Conservation (phyloP, 2,329 filamentous ascomycete genomes). For the Trichophyton schoenleinii region DNA sequence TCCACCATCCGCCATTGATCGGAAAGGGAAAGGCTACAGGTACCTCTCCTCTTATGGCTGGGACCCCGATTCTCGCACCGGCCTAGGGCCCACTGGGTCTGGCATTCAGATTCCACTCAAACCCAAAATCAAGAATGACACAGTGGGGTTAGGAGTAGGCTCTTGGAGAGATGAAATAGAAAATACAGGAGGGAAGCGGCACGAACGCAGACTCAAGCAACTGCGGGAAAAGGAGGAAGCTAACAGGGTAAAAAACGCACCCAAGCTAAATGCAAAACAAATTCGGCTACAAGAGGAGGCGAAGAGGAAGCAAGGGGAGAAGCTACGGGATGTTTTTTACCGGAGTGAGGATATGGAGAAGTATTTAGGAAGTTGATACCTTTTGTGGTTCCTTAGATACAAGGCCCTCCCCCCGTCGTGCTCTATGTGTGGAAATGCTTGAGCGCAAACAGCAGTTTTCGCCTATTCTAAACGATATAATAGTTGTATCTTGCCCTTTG, state of each 20-base stretch:
- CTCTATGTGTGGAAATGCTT: too few relatives aligned
- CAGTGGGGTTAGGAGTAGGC: slow-evolving; percentile 54
- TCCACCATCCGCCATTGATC: slow-evolving; percentile 46
- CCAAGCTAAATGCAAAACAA: slow-evolving; percentile 57
- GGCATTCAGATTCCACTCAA: slow-evolving; percentile 69
- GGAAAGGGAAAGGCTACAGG: slow-evolving; percentile 42
- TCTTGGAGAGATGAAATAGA: slow-evolving; percentile 27
- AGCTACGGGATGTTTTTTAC: slow-evolving; percentile 59
- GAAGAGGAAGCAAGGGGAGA: slow-evolving; percentile 51
- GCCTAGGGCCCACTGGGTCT: slow-evolving; percentile 56
- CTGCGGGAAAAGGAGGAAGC: slow-evolving; percentile 18
- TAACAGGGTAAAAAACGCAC: slow-evolving; percentile 31
- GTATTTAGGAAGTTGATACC: slow-evolving; percentile 46
- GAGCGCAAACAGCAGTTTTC: too few relatives aligned
- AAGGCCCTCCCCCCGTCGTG: too few relatives aligned
- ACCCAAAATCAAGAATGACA: slow-evolving; percentile 58
- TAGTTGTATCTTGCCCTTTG: not conserved
- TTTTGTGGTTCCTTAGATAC: not conserved
- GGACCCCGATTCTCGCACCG: slow-evolving; percentile 50
- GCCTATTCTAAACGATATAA: not conserved
- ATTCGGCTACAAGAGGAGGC: slow-evolving; percentile 49
- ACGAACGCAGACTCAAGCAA: slow-evolving; percentile 7
- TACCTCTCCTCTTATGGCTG: slow-evolving; percentile 48
- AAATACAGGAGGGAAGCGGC: slow-evolving; percentile 13
- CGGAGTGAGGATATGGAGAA: slow-evolving; percentile 60